These are phyloP conservation scores for Boletus tomentosulus DNA, from an alignment of 768 basidiomycete genomes.

Conservation along the genomic window DNA sequence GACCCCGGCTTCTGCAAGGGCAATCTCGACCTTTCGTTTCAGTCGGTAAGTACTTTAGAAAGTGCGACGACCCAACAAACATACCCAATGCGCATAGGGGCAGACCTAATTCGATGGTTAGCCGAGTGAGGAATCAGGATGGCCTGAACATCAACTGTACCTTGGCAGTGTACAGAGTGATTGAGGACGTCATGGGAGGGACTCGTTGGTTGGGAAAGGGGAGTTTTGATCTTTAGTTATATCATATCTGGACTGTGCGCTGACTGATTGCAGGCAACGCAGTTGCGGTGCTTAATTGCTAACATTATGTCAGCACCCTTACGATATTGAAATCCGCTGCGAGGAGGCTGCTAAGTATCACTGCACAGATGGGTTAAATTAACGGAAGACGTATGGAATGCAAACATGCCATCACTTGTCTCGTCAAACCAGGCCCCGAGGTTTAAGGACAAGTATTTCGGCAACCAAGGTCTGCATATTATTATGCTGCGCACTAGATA, in stretches of 20 bases:
- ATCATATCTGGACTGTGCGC: not conserved
- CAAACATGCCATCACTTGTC: not conserved
- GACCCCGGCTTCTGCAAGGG: conserved; percentile 52
- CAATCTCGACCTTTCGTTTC: conserved; percentile 48
- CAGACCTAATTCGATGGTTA: conserved; percentile 39
- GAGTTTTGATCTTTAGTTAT: not conserved
- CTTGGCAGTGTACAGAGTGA: conserved; percentile 48
- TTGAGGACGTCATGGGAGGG: conserved; percentile 14
- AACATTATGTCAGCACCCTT: too few species aligned
- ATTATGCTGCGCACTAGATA: too few species aligned
- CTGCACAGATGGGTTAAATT: too few species aligned
- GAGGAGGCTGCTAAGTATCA: too few species aligned
- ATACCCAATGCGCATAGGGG: conserved; percentile 56
- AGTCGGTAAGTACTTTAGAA: not conserved
- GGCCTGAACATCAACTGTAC: conserved; percentile 21
- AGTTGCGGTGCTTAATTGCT: not conserved
- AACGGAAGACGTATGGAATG: not conserved
- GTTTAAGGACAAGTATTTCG: too few species aligned
- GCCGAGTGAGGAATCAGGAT: not conserved
- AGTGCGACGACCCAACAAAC: conserved; percentile 5
- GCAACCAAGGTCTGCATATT: too few species aligned
- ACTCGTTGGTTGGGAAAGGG: not conserved
- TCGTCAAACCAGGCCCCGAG: not conserved
- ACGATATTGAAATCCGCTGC: too few species aligned
- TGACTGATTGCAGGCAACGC: not conserved